phyloP scores from a whole-genome alignment of 345 rosid species.

The Syzygium grande region DNA sequence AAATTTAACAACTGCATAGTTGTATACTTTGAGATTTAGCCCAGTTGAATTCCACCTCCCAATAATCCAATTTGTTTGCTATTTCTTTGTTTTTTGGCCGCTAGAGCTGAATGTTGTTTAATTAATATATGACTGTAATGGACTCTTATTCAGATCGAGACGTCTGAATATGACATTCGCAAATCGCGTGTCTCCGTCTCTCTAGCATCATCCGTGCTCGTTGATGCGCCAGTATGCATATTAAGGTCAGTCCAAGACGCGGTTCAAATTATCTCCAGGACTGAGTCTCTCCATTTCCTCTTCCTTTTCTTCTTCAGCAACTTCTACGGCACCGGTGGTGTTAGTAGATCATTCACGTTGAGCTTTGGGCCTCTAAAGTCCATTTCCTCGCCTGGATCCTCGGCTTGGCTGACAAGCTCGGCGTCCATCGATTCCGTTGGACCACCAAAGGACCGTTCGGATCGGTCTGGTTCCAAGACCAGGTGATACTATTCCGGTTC shows the following conservation, averaged over 20 bases:
- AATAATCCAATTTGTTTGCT: background rate
- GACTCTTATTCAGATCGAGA: background rate
- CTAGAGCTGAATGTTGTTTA: background rate
- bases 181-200: background rate
- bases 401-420: too few relatives aligned
- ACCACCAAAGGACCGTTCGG: too few relatives aligned
- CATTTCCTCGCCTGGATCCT: too few relatives aligned
- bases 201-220: background rate
- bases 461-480: too few relatives aligned
- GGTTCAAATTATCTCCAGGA: background rate
- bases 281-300: background rate
- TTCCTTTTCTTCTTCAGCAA: too few relatives aligned
- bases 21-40: background rate
- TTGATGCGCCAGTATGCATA: background rate
- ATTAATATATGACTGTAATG: too few relatives aligned
- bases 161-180: background rate
- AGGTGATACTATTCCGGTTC: too few relatives aligned
- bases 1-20: background rate
- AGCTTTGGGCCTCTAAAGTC: too few relatives aligned
- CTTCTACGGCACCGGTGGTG: too few relatives aligned
- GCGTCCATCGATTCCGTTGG: too few relatives aligned
- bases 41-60: background rate
- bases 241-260: background rate
- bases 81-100: background rate
- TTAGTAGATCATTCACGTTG: too few relatives aligned